These are phyloP conservation scores for Ceratocystis huliohia DNA, from an alignment of 2,329 filamentous ascomycete species.

Conservation along the genomic window DNA sequence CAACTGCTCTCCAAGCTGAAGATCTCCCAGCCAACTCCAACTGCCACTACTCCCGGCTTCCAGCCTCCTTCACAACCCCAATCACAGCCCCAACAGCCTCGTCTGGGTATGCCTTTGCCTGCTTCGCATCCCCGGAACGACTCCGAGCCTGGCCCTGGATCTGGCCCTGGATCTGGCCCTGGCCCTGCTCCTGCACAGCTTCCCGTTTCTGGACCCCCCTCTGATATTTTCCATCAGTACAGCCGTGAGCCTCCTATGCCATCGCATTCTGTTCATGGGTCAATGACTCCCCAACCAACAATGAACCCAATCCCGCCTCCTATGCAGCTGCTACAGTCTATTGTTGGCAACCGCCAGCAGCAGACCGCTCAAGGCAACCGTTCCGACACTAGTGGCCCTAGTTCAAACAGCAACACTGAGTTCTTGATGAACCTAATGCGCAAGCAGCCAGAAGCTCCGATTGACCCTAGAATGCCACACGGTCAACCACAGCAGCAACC, in stretches of 20 bases:
- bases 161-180: constrained; percentile 7
- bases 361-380: constrained; percentile 18
- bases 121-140: constrained; percentile 15
- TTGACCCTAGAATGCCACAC: constrained; percentile 39
- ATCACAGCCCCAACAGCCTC: constrained; percentile 32
- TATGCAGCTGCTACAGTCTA: constrained; percentile 49
- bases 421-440: constrained; percentile 77
- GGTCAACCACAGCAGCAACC: constrained; percentile 39
- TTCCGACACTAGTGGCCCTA: constrained; percentile 9
- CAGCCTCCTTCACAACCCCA: constrained; percentile 24
- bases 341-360: constrained; percentile 36
- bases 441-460: constrained; percentile 36
- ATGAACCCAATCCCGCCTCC: constrained; percentile 36
- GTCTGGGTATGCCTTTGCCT: constrained; percentile 22
- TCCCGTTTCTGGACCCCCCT: constrained; percentile 12
- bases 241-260: constrained; percentile 29
- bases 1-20: constrained; percentile 72
- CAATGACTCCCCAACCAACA: constrained; percentile 38
- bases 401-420: constrained; percentile 54
- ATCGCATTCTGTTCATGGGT: constrained; percentile 34
- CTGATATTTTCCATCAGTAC: constrained; percentile 19
- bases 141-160: not conserved
- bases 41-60: constrained; percentile 32
- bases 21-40: constrained; percentile 34
- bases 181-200: not conserved